Percentiles rank a stretch among this genome's conserved stretches.
phyloP scores from a whole-genome alignment of 306 rosid genomes.

The Pterocarpus santalinus region DNA sequence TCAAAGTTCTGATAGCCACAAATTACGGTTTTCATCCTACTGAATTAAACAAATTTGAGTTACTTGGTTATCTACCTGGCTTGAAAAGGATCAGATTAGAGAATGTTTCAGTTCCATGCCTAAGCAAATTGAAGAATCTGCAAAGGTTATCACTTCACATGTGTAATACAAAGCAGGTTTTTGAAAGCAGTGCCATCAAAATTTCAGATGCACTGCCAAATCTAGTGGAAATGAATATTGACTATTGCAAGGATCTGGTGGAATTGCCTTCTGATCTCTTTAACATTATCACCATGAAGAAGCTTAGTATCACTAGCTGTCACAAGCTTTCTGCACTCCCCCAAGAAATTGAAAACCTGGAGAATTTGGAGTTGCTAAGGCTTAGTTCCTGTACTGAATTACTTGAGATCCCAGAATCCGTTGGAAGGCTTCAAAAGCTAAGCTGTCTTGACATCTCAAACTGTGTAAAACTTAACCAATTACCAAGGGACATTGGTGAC shows the following conservation, averaged over 20 bases:
- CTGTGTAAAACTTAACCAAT: slow-evolving; percentile 39
- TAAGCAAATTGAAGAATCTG: slow-evolving; percentile 37
- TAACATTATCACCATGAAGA: slow-evolving; percentile 38
- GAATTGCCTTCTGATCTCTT: slow-evolving; percentile 46
- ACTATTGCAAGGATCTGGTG: slow-evolving; percentile 54
- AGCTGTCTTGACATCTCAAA: slow-evolving; percentile 46
- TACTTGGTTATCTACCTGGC: slow-evolving; percentile 42
- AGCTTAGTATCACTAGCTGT: slow-evolving; percentile 52
- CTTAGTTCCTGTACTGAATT: slow-evolving; percentile 50
- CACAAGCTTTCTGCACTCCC: slow-evolving; percentile 51
- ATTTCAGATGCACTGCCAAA: slow-evolving; percentile 47
- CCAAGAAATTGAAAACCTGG: slow-evolving; percentile 38
- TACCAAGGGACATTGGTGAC: slow-evolving; percentile 47
- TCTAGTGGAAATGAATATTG: slow-evolving; percentile 53
- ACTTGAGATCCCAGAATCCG: slow-evolving; percentile 46
- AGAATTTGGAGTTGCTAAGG: slow-evolving; percentile 50
- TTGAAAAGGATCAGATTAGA: slow-evolving; percentile 63
- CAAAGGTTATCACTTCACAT: slow-evolving; percentile 47
- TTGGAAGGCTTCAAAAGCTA: slow-evolving; percentile 37
- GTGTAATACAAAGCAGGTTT: slow-evolving; percentile 43
- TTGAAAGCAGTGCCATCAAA: slow-evolving; percentile 9
- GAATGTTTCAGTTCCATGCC: slow-evolving; percentile 47
- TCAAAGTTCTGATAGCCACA: slow-evolving; percentile 63
- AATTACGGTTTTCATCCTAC: slow-evolving; percentile 51
- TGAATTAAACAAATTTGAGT: slow-evolving; percentile 51